Percentiles rank a stretch among this genome's conserved stretches.
Conservation (phyloP, 2,329 filamentous ascomycete genomes). For the Calonectria leucothoes region DNA sequence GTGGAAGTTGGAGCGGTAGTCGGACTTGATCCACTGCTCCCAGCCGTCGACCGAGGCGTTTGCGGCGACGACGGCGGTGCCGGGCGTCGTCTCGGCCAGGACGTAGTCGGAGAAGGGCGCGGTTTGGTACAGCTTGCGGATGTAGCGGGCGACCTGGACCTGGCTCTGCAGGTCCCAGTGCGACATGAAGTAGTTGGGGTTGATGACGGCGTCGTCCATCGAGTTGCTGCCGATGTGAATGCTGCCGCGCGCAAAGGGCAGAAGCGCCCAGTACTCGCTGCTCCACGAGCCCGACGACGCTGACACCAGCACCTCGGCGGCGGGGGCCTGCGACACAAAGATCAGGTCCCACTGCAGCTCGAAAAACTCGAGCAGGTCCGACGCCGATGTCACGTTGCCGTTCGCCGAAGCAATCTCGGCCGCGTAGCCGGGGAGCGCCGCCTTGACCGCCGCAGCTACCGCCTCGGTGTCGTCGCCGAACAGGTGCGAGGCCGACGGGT, state of each 20-base stretch:
- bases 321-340: neutral
- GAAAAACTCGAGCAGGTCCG: neutral
- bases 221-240: neutral
- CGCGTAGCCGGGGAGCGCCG: neutral
- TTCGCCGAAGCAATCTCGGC: neutral
- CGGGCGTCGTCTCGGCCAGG: neutral
- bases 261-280: neutral
- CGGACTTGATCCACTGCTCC: neutral
- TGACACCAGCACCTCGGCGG: neutral
- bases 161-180: neutral
- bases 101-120: neutral
- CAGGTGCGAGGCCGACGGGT: neutral
- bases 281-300: neutral
- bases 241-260: neutral
- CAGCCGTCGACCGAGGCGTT: neutral
- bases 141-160: neutral
- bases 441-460: neutral
- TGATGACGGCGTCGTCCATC: neutral
- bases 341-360: neutral
- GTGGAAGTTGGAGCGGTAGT: conserved; percentile 43
- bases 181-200: neutral
- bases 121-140: neutral
- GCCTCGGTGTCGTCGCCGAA: neutral
- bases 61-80: neutral
- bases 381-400: neutral